Evolutionary conservation across 2,329 filamentous ascomycete species (phyloP).

Genomic region (Fusarium zealandicum): DNA sequence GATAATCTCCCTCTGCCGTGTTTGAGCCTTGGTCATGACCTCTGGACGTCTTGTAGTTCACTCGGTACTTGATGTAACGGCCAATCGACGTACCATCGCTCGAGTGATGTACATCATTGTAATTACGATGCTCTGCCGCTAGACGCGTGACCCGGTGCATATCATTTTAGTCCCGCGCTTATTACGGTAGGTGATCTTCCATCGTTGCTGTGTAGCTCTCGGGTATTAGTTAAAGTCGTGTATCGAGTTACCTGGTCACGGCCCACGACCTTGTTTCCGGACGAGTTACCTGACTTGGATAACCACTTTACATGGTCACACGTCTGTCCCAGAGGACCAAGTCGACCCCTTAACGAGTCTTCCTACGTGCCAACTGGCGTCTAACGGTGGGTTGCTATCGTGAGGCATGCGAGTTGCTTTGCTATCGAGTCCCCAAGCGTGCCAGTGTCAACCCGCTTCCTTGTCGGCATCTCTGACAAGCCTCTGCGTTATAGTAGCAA

Average conservation of each 20-base stretch:
- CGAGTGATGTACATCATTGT: not conserved
- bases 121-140: not conserved
- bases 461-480: too few species aligned
- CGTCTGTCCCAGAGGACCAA: not conserved
- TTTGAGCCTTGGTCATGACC: slow-evolving; percentile 1
- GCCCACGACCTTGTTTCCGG: slow-evolving; percentile 1
- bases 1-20: slow-evolving; percentile 4
- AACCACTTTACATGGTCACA: too few species aligned
- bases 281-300: too few species aligned
- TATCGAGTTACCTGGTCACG: not conserved
- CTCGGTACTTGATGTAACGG: not conserved
- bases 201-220: not conserved
- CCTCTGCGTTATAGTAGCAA: too few species aligned
- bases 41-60: not conserved
- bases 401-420: too few species aligned
- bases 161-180: not conserved
- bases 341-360: not conserved
- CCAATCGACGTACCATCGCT: not conserved
- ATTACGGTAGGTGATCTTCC: not conserved
- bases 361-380: too few species aligned
- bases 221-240: not conserved
- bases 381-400: too few species aligned
- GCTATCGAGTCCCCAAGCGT: too few species aligned
- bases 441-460: too few species aligned
- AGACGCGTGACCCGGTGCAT: not conserved